Conservation (phyloP, 768 basidiomycete genomes). For the Megacollybia marginata region DNA sequence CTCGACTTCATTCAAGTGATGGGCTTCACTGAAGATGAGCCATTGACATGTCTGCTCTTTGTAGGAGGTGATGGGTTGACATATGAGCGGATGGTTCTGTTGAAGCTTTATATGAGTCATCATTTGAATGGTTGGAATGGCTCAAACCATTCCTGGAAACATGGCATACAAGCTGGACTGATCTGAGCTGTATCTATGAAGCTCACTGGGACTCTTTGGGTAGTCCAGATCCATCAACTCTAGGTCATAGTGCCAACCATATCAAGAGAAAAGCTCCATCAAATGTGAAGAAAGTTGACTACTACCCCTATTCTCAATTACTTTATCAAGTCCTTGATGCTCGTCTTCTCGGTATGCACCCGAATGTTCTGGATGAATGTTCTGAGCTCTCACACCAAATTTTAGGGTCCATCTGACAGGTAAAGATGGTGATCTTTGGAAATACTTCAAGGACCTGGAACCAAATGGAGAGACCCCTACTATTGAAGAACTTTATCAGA, state of each 20-base stretch:
- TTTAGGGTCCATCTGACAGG: background rate
- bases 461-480: background rate
- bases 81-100: slow-evolving; percentile 4
- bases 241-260: slow-evolving; percentile 7
- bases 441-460: background rate
- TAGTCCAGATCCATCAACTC: slow-evolving; percentile 9
- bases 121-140: slow-evolving; percentile 1
- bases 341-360: slow-evolving; percentile 10
- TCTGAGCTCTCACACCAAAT: too few species aligned
- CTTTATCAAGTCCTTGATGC: slow-evolving; percentile 5
- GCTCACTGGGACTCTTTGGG: slow-evolving; percentile 9
- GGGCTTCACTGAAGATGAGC: background rate
- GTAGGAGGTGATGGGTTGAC: slow-evolving; percentile 7
- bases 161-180: slow-evolving; percentile 12
- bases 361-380: too few species aligned
- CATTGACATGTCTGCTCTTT: background rate
- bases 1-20: slow-evolving; percentile 1
- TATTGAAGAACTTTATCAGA: background rate
- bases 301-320: slow-evolving; percentile 6
- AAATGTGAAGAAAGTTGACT: slow-evolving; percentile 12
- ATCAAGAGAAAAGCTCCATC: slow-evolving; percentile 3
- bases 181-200: slow-evolving; percentile 8
- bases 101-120: slow-evolving; percentile 8
- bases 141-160: slow-evolving; percentile 3
- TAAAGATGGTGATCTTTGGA: background rate